phyloP scores from a whole-genome alignment of 306 rosid species.

The Begonia fuchsioides region DNA sequence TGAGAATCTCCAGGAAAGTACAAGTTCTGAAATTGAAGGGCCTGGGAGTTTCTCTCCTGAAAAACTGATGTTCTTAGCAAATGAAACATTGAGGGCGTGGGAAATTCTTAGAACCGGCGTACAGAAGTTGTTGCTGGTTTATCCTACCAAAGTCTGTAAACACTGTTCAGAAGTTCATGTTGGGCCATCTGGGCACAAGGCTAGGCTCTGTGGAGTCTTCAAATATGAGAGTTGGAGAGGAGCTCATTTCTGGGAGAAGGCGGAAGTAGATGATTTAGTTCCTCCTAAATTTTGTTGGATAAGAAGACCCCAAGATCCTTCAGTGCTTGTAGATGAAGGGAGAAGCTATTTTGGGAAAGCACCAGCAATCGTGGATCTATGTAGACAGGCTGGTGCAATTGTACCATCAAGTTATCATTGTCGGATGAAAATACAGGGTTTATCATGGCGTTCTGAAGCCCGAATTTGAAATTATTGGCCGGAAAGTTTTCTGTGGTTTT shows the following conservation, averaged over 20 bases:
- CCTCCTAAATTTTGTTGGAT: constrained; percentile 70
- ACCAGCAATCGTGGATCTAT: constrained; percentile 64
- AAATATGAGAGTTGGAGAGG: constrained; percentile 73
- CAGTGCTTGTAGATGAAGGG: constrained; percentile 48
- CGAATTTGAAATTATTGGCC: constrained; percentile 4
- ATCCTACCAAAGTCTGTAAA: constrained; percentile 77
- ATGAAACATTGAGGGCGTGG: constrained; percentile 54
- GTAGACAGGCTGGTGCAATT: constrained; percentile 47
- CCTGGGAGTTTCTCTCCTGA: constrained; percentile 20
- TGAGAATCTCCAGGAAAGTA: constrained; percentile 17
- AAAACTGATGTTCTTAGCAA: constrained; percentile 37
- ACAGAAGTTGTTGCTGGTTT: constrained; percentile 49
- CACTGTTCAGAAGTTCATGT: constrained; percentile 75
- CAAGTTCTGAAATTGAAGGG: constrained; percentile 17
- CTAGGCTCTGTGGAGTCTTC: constrained; percentile 71
- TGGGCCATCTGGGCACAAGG: constrained; percentile 83
- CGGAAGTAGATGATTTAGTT: constrained; percentile 57
- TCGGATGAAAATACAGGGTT: constrained; percentile 69
- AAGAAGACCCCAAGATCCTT: constrained; percentile 67
- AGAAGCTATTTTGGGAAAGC: constrained; percentile 56
- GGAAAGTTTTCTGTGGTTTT: too few relatives aligned
- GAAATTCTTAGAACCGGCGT: constrained; percentile 59
- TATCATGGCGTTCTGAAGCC: constrained; percentile 21
- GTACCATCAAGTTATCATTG: constrained; percentile 48
- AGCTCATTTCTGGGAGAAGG: constrained; percentile 71